Base-by-base conservation (phyloP, 441 rosid genomes). In the Croton setiger region DNA sequence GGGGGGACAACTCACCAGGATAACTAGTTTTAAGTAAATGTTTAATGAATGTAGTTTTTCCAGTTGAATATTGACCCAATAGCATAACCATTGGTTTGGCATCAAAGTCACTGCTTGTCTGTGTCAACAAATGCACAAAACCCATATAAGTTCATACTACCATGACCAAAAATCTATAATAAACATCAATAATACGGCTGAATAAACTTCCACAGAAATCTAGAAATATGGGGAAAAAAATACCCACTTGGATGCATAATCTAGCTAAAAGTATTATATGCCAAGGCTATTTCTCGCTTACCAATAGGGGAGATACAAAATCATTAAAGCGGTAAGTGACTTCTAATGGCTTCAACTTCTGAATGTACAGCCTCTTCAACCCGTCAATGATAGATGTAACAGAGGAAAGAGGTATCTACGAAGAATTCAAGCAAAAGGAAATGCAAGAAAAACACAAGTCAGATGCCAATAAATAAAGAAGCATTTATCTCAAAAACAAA, bases 51-150 rank as follows among this genome's bases (percentile, higher is more conserved):
- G 99, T 92, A 66, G 99, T 92, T 82, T 95, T 95, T 37, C 99
- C 98, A 63, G 99, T 95, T 63, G 99, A 95, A 75, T 95, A 89
- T 65, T 95, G 99, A 74, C 98, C 99, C 85, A 92, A 81, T 70
- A 92, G 93, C 99, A 90, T 90, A 63, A 92, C 99, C 97, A 92
- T 95, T 43, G 99, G 99, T 73, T 87, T 95, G n/a, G 98, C 97
- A 79, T 95, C 98, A 73, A 94, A 94, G 75, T 92, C 98, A 76
- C 99, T 94, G 70, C 84, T 88, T 65, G 91, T 75, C 99, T 95
- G 78, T 71, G 80, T 21, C 37, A 63, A 73, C 14, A 62, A 56
- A 68, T 36, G 13, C 35, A 63, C 66, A 63, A 57, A 71, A 69
- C n/a, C n/a, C n/a, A 13, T 27, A 48, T 65, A 7, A 66, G 70